Evolutionary conservation across 2,329 filamentous ascomycete genomes (phyloP).

Genomic region (Colletotrichum filicis): DNA sequence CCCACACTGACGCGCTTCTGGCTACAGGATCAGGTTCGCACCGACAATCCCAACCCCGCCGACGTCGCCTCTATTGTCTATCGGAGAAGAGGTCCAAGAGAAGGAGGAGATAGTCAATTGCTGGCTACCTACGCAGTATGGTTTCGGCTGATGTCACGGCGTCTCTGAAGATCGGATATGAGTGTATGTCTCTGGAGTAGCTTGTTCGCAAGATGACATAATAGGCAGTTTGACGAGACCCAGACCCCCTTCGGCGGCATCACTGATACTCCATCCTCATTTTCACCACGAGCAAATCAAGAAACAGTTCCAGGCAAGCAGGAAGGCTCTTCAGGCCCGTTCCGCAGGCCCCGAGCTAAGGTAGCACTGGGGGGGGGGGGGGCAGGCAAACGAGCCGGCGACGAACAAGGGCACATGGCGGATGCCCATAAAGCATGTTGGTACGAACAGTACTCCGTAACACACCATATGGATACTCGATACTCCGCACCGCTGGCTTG

Average conservation of each 20-base stretch:
- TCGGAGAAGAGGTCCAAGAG: neutral
- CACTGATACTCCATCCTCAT: slow-evolving; percentile 15
- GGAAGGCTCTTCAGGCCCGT: slow-evolving; percentile 20
- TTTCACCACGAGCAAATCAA: slow-evolving; percentile 5
- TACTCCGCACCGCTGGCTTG: slow-evolving; percentile 18
- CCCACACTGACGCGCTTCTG: slow-evolving; percentile 26
- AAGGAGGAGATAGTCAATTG: neutral
- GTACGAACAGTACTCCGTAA: neutral
- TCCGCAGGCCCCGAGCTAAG: slow-evolving; percentile 23
- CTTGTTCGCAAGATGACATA: slow-evolving; percentile 10
- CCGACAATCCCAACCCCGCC: slow-evolving; percentile 5
- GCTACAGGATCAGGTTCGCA: slow-evolving; percentile 8
- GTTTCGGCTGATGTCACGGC: slow-evolving; percentile 24
- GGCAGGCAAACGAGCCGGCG: neutral
- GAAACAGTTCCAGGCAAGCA: neutral
- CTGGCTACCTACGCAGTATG: neutral
- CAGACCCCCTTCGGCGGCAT: neutral
- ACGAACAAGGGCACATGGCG: slow-evolving; percentile 15
- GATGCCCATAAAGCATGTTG: slow-evolving; percentile 23
- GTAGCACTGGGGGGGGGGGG: neutral
- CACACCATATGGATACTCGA: too few relatives aligned
- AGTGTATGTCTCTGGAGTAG: neutral
- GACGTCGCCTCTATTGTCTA: neutral
- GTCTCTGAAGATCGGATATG: slow-evolving; percentile 1
- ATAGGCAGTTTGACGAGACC: slow-evolving; percentile 10